Conservation (phyloP, 257 asterid genomes). For the Lycium barbarum region DNA sequence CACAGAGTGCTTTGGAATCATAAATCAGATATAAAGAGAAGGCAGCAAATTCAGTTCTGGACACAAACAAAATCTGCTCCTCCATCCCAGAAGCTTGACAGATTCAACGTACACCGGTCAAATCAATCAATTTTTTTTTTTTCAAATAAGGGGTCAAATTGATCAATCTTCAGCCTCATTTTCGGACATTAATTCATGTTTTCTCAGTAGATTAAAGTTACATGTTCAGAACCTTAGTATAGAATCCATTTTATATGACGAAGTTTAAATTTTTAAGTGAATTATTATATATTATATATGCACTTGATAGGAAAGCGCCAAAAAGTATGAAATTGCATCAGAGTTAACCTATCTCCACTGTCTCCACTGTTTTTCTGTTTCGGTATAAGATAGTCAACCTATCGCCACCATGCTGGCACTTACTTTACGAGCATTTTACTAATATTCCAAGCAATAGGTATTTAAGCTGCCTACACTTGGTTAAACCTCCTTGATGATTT, state of each 20-base stretch:
- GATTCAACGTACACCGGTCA: neutral
- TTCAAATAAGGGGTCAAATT: no score
- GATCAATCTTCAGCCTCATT: neutral
- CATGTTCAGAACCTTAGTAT: neutral
- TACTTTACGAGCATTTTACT: neutral
- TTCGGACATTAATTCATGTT: neutral
- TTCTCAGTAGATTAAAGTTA: neutral
- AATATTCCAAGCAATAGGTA: neutral
- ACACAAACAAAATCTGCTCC: no score
- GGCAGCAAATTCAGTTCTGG: no score
- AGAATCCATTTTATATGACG: neutral
- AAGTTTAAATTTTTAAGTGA: neutral
- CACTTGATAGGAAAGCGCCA: neutral
- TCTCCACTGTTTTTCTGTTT: neutral
- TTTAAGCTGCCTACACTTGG: neutral
- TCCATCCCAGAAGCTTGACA: no score
- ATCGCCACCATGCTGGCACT: neutral
- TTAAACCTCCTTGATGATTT: neutral
- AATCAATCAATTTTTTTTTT: no score
- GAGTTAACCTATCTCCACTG: neutral
- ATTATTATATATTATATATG: no score
- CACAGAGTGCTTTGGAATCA: neutral
- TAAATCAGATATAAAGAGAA: neutral
- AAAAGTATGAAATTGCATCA: constrained; percentile 7
- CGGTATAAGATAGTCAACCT: neutral